phyloP scores from a whole-genome alignment of 108 stramenopile genomes.

The Stephanodiscus triporus region DNA sequence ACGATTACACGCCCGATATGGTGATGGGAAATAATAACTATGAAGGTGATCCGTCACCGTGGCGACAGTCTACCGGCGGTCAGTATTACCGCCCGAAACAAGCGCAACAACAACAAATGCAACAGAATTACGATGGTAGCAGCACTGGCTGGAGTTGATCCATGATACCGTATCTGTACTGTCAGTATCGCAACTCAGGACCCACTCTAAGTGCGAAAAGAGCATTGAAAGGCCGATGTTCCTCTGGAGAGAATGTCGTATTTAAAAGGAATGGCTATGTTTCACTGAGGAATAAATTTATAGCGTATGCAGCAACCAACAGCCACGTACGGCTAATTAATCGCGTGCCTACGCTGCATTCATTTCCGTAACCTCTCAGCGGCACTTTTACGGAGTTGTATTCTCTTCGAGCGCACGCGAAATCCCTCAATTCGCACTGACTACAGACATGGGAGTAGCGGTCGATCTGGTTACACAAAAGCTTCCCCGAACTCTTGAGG shows the following conservation, averaged over 20 bases:
- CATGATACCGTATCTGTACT: too few relatives aligned
- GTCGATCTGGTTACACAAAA: slow-evolving; percentile 11
- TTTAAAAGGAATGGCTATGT: too few relatives aligned
- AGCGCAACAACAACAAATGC: slow-evolving; percentile 14
- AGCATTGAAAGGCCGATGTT: too few relatives aligned
- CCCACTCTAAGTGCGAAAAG: neutral
- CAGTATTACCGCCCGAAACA: slow-evolving; percentile 7
- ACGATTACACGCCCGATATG: slow-evolving; percentile 38
- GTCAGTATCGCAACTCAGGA: too few relatives aligned
- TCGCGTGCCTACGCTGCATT: neutral
- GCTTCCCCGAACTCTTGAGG: slow-evolving; percentile 10
- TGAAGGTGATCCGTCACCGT: slow-evolving; percentile 20
- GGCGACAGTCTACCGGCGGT: slow-evolving; percentile 5
- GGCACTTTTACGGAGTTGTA: slow-evolving; percentile 14
- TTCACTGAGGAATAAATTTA: too few relatives aligned
- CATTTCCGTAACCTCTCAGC: slow-evolving; percentile 11
- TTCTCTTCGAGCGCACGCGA: slow-evolving; percentile 11
- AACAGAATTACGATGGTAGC: slow-evolving; percentile 12
- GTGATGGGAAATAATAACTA: neutral
- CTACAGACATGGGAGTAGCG: too few relatives aligned
- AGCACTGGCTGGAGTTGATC: neutral
- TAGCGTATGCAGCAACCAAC: too few relatives aligned
- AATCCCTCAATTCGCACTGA: slow-evolving; percentile 7
- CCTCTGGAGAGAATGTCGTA: too few relatives aligned
- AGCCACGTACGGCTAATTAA: neutral